Base-by-base conservation (phyloP, 164 flowering plant genomes). In the Vitis cinerea region DNA sequence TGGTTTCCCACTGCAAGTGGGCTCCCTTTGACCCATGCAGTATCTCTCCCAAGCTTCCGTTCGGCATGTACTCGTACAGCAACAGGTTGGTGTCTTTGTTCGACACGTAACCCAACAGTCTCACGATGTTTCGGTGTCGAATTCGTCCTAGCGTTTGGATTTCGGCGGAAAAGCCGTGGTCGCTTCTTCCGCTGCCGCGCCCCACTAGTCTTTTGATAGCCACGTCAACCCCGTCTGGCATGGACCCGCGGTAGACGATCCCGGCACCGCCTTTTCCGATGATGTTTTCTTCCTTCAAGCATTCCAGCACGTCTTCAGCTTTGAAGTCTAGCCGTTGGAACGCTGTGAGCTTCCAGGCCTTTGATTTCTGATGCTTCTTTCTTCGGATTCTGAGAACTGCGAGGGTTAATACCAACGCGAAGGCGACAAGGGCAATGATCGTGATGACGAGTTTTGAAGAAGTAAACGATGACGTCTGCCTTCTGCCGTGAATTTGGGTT, bases 231-330 rank as follows among this genome's bases (percentile, higher is more conserved):
- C 92, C 94, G 63, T 80, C 76, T 0, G 90, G 85, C 96, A 95
- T 87, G 60, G 88, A 73, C 2, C 99, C 99, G 6, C 92, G 86
- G 82, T 93, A 95, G 12, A 95, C 99, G 29, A 84, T 83, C 63
- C 99, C 99, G 0, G 96, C 89, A 10, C 99, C 99, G 1, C 99
- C 98, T 83, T 89, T 90, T 1, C 99, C 98, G 2, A 95, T 90
- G 9, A 95, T 81, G 81, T 87, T 91, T 80, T 95, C 99, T 3
- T 95, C 98, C 67, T 83, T 84, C 61, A 95, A 14, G 77, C 99
- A 89, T 54, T 89, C 89, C 0, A 93, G 66, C 3, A 95, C 97
- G 60, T 93, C 97, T 54, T 91, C 94, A 0, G 80, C 96, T 44
- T 79, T 83, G 81, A 93, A 89, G 12, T 84, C 82, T 8, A 93